These are phyloP conservation scores for Tothia fuscella DNA, from an alignment of 2,329 filamentous ascomycete species.

Conservation along the genomic window DNA sequence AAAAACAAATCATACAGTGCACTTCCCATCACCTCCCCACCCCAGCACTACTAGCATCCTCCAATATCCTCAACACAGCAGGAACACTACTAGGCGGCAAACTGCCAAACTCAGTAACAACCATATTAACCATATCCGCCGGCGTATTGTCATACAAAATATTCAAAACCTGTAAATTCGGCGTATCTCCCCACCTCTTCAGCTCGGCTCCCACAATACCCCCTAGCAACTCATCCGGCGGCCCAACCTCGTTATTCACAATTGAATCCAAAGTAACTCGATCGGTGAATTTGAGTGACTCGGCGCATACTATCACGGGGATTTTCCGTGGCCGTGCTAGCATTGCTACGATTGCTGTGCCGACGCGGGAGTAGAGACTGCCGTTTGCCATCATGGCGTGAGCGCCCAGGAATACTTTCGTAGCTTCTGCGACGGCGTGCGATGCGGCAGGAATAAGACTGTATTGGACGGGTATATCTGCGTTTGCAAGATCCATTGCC, in stretches of 20 bases:
- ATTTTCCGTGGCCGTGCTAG: slow-evolving; percentile 63
- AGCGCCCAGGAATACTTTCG: slow-evolving; percentile 70
- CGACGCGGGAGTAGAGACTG: slow-evolving; percentile 73
- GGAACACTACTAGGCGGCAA: slow-evolving; percentile 79
- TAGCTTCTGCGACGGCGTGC: slow-evolving; percentile 58
- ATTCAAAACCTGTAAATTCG: slow-evolving; percentile 48
- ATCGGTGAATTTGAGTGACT: slow-evolving; percentile 90
- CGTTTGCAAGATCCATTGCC: slow-evolving; percentile 55
- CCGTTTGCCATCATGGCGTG: slow-evolving; percentile 96
- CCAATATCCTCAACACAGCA: slow-evolving; percentile 48
- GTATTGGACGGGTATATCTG: slow-evolving; percentile 65
- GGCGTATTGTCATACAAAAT: slow-evolving; percentile 89
- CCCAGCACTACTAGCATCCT: slow-evolving; percentile 2
- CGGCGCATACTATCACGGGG: slow-evolving; percentile 79
- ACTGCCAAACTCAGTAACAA: slow-evolving; percentile 84
- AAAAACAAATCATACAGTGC: not conserved
- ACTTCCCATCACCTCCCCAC: not conserved
- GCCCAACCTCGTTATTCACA: slow-evolving; percentile 83
- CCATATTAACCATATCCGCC: slow-evolving; percentile 72
- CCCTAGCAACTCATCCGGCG: slow-evolving; percentile 51
- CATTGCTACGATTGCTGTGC: slow-evolving; percentile 78
- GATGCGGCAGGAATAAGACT: slow-evolving; percentile 66
- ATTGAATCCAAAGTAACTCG: slow-evolving; percentile 85
- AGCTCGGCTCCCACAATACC: slow-evolving; percentile 13
- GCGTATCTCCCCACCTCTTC: slow-evolving; percentile 24